phyloP scores from a whole-genome alignment of 2,329 filamentous ascomycete genomes.

The Penicillium sp. region DNA sequence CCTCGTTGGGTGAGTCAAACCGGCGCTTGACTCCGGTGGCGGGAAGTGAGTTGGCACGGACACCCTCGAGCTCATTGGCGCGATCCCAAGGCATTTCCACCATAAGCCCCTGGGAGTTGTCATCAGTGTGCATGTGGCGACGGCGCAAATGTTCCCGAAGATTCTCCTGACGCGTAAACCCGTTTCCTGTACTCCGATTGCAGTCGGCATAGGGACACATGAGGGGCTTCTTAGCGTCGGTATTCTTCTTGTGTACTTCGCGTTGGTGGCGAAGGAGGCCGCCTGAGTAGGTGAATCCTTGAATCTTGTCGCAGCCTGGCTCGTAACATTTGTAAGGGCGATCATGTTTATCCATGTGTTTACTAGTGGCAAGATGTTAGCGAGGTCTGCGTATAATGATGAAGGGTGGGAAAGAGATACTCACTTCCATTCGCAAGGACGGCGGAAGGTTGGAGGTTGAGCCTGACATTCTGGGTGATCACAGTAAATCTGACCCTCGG shows the following conservation, averaged over 20 bases:
- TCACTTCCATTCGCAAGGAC: slow-evolving; percentile 94
- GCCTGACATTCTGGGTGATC: slow-evolving; percentile 68
- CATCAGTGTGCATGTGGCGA: slow-evolving; percentile 66
- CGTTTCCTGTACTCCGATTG: slow-evolving; percentile 83
- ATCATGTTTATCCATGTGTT: slow-evolving; percentile 98
- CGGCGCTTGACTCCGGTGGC: slow-evolving; percentile 36
- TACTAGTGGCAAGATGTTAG: slow-evolving; percentile 54
- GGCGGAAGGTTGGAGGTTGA: slow-evolving; percentile 65
- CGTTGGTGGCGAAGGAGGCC: slow-evolving; percentile 86
- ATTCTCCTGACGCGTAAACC: slow-evolving; percentile 92
- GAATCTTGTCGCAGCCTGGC: slow-evolving; percentile 83
- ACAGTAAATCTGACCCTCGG: slow-evolving; percentile 75
- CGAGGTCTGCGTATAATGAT: background rate
- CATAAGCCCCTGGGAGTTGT: slow-evolving; percentile 25
- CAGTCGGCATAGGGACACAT: slow-evolving; percentile 85
- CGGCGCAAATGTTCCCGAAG: slow-evolving; percentile 88
- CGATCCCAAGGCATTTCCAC: slow-evolving; percentile 27
- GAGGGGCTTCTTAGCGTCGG: slow-evolving; percentile 81
- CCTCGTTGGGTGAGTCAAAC: slow-evolving; percentile 32
- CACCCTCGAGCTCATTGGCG: slow-evolving; percentile 32
- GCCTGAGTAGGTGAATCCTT: slow-evolving; percentile 92
- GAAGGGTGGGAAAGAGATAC: slow-evolving; percentile 36
- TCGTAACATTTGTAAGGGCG: slow-evolving; percentile 84
- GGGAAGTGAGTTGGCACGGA: slow-evolving; percentile 29
- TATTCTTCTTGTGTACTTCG: slow-evolving; percentile 89